Evolutionary conservation across 305 asterid genomes (phyloP).

Genomic region (Fraxinus angustifolia): DNA sequence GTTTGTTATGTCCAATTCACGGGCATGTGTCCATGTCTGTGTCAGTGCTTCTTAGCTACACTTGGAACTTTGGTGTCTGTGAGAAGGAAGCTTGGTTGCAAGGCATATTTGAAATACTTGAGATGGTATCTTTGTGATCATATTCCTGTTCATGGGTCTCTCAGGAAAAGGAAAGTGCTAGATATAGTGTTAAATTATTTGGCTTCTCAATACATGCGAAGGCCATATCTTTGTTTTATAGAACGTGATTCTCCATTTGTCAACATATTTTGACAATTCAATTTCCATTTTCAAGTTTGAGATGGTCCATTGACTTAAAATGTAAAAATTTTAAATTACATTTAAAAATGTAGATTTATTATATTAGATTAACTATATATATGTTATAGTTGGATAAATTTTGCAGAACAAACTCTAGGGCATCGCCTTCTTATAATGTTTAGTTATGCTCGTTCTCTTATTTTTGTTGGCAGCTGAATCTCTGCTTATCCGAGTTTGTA

Average conservation of each 20-base stretch:
- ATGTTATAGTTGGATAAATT: not conserved
- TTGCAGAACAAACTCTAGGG: not conserved
- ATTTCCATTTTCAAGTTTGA: not conserved
- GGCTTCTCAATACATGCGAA: not conserved
- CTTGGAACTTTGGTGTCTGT: not conserved
- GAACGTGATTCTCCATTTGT: not conserved
- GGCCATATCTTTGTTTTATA: not conserved
- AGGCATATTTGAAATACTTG: not conserved
- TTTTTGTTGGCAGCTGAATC: not conserved
- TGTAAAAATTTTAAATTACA: not conserved
- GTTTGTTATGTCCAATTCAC: not conserved
- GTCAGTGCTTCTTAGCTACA: not conserved
- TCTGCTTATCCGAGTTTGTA: not conserved
- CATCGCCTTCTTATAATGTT: not conserved
- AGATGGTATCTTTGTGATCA: not conserved
- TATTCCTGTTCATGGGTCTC: not conserved
- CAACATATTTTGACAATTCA: not conserved
- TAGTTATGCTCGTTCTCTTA: not conserved
- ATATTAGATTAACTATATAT: not conserved
- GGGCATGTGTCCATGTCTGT: not conserved
- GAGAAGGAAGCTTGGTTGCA: not conserved
- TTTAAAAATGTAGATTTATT: not conserved
- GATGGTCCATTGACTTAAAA: not conserved
- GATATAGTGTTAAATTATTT: not conserved
- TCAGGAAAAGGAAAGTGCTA: not conserved